Percentiles rank a stretch among this genome's conserved stretches.
These are phyloP conservation scores for Pisolithus orientalis DNA, from an alignment of 768 basidiomycete species.

Conservation along the genomic window DNA sequence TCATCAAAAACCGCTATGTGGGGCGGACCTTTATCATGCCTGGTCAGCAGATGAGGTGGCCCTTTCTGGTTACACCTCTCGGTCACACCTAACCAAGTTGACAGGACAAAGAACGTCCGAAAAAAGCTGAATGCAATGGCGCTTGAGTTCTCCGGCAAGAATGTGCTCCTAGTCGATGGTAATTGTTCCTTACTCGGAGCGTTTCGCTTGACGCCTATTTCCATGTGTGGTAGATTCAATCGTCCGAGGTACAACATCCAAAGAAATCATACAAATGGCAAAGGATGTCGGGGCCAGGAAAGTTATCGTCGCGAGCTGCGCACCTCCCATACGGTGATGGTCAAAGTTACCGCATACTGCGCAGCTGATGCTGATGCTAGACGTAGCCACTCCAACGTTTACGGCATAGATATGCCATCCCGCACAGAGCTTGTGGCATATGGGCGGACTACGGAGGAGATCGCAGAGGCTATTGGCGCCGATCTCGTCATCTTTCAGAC, in stretches of 20 bases:
- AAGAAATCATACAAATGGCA: constrained; percentile 98
- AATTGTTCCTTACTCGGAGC: constrained; percentile 11
- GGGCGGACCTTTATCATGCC: constrained; percentile 99
- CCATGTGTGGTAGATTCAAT: constrained; percentile 70
- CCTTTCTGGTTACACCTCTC: background rate
- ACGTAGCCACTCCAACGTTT: constrained; percentile 81
- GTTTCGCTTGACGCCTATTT: background rate
- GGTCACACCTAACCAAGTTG: background rate
- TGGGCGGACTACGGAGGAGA: constrained; percentile 59
- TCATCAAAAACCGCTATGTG: constrained; percentile 98
- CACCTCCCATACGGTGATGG: constrained; percentile 83
- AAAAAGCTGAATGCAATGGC: constrained; percentile 98
- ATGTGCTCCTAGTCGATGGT: constrained; percentile 96
- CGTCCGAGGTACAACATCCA: constrained; percentile 96
- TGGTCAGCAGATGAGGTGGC: constrained; percentile 87
- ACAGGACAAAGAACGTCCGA: constrained; percentile 87
- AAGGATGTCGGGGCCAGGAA: constrained; percentile 97
- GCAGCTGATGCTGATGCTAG: constrained; percentile 3
- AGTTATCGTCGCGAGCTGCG: constrained; percentile 94
- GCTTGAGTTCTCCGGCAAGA: constrained; percentile 87
- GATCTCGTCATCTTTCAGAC: constrained; percentile 97
- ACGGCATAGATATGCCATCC: constrained; percentile 99
- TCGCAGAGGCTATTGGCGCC: constrained; percentile 82
- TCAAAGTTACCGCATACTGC: background rate
- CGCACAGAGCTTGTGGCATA: constrained; percentile 89